Evolutionary conservation across 2,329 filamentous ascomycete species (phyloP).

Genomic region (Cercospora zeae-maydis): DNA sequence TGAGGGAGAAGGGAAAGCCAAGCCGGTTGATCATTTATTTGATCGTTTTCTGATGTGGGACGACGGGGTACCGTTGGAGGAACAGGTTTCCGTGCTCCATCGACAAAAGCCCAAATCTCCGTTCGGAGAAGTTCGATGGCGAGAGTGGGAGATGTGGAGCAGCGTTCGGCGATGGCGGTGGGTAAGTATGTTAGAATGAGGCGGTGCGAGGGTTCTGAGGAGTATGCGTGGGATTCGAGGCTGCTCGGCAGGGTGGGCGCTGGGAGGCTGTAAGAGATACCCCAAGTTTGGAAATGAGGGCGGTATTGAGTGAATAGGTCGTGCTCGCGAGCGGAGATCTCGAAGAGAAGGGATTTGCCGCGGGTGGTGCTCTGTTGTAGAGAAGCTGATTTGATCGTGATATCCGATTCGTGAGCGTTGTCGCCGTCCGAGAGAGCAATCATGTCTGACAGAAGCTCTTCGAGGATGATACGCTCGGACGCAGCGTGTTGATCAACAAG

Average conservation of each 20-base stretch:
- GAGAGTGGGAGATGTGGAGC: constrained; percentile 66
- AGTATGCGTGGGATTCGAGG: neutral
- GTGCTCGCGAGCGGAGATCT: constrained; percentile 60
- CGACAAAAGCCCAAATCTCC: constrained; percentile 66
- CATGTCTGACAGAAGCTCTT: constrained; percentile 63
- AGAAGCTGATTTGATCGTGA: neutral
- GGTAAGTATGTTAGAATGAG: constrained; percentile 60
- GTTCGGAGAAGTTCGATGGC: constrained; percentile 70
- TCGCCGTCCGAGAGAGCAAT: constrained; percentile 34
- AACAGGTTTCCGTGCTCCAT: constrained; percentile 31
- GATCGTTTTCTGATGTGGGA: neutral
- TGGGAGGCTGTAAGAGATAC: constrained; percentile 60
- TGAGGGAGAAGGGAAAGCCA: constrained; percentile 20
- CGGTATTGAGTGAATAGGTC: constrained; percentile 54
- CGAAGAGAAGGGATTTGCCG: constrained; percentile 58
- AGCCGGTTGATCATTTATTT: neutral
- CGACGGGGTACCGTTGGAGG: neutral
- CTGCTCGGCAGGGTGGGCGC: neutral
- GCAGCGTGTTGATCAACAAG: constrained; percentile 93
- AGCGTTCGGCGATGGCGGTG: constrained; percentile 69
- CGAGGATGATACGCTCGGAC: constrained; percentile 80
- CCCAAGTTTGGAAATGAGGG: constrained; percentile 67
- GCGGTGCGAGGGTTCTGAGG: constrained; percentile 11
- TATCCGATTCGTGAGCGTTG: neutral
- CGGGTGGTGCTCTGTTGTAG: constrained; percentile 31